These are phyloP conservation scores for Globisporangium paddicum DNA, from an alignment of 352 stramenopile species.

Conservation along the genomic window DNA sequence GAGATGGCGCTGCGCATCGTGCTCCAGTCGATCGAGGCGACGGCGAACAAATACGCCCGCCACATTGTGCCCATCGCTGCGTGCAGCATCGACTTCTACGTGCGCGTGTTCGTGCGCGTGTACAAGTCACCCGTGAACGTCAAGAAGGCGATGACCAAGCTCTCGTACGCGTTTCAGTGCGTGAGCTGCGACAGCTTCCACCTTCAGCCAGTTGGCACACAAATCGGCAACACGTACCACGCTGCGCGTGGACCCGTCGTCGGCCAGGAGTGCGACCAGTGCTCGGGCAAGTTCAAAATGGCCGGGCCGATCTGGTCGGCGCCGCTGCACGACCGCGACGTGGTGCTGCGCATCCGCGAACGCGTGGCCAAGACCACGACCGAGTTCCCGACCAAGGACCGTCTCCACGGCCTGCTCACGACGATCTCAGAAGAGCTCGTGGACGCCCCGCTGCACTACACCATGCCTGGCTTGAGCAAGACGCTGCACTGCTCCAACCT, in stretches of 20 bases:
- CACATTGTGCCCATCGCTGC: slow-evolving; percentile 97
- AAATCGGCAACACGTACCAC: slow-evolving; percentile 83
- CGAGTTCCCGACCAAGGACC: slow-evolving; percentile 90
- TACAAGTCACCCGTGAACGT: slow-evolving; percentile 95
- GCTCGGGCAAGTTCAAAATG: slow-evolving; percentile 85
- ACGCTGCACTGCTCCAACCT: slow-evolving; percentile 92
- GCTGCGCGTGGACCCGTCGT: slow-evolving; percentile 72
- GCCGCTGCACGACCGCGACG: slow-evolving; percentile 93
- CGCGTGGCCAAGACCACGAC: slow-evolving; percentile 70
- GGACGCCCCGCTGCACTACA: slow-evolving; percentile 97
- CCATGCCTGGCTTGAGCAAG: slow-evolving; percentile 90
- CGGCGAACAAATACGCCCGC: slow-evolving; percentile 94
- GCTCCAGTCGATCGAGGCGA: slow-evolving; percentile 93
- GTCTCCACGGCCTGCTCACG: slow-evolving; percentile 94
- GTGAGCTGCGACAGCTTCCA: slow-evolving; percentile 98
- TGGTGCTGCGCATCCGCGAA: slow-evolving; percentile 81
- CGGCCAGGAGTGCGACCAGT: slow-evolving; percentile 73
- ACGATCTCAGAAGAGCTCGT: slow-evolving; percentile 94
- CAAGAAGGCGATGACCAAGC: slow-evolving; percentile 91
- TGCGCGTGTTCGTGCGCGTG: slow-evolving; percentile 99
- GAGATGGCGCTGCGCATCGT: slow-evolving; percentile 90
- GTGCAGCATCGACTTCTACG: slow-evolving; percentile 99
- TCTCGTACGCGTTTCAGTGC: slow-evolving; percentile 89
- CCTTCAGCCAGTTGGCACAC: slow-evolving; percentile 90
- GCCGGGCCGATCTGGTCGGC: slow-evolving; percentile 97